Conservation (phyloP, 225 moss, liverwort and hornwort genomes). For the Rhytidiadelphus loreus region DNA sequence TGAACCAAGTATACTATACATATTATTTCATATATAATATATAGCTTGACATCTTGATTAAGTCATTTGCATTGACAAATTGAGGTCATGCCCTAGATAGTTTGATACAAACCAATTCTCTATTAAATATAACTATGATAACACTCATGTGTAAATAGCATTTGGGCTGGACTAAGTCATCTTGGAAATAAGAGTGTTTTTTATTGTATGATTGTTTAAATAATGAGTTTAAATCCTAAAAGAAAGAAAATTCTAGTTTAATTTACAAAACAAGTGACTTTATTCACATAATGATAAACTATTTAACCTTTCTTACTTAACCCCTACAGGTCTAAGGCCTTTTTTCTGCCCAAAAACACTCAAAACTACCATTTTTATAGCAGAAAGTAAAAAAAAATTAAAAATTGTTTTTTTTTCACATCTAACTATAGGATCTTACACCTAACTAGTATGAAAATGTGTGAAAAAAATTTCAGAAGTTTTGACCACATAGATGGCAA, state of each 20-base stretch:
- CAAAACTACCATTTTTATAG: too few species aligned
- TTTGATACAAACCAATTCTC: neutral
- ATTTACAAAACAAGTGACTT: neutral
- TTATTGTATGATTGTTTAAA: neutral
- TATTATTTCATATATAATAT: neutral
- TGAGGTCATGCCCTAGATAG: neutral
- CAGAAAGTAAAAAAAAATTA: too few species aligned
- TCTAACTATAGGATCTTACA: too few species aligned
- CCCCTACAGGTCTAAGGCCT: too few species aligned
- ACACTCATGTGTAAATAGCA: neutral
- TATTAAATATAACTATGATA: neutral
- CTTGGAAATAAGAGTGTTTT: fast-evolving
- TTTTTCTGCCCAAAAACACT: too few species aligned
- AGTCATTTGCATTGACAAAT: neutral
- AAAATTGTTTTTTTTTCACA: too few species aligned
- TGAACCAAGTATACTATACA: neutral
- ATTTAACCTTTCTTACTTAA: neutral
- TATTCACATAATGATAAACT: neutral
- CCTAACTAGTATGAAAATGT: too few species aligned
- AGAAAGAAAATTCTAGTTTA: neutral
- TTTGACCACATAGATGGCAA: too few species aligned
- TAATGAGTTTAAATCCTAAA: neutral
- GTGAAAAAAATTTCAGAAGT: too few species aligned
- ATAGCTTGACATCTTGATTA: neutral
- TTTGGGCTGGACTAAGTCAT: neutral